Conservation (phyloP, 148 eudicot genomes). For the Rhododendron henanense region DNA sequence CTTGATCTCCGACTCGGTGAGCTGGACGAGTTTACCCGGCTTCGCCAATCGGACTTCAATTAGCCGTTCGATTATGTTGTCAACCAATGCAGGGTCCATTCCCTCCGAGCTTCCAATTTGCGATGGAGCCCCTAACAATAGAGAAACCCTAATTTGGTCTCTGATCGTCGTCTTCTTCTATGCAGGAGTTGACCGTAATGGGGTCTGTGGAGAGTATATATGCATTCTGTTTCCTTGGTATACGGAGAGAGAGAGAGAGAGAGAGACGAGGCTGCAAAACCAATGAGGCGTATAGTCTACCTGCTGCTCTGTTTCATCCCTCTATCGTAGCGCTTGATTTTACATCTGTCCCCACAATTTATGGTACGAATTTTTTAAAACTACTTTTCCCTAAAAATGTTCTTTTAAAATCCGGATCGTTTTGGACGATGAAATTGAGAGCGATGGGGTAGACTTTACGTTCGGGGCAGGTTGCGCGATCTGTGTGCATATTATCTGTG, state of each 20-base stretch:
- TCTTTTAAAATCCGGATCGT: too few species aligned
- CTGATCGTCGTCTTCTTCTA: background rate
- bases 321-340: too few species aligned
- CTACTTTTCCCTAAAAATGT: too few species aligned
- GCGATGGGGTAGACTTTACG: too few species aligned
- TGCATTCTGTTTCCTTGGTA: background rate
- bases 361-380: too few species aligned
- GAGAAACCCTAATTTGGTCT: conserved; percentile 4
- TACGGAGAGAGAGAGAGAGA: background rate
- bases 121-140: background rate
- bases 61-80: conserved; percentile 74
- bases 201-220: background rate
- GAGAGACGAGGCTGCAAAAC: background rate
- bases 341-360: too few species aligned
- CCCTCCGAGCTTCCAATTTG: background rate
- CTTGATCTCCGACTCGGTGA: conserved; percentile 87
- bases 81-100: conserved; percentile 60
- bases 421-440: too few species aligned
- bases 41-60: conserved; percentile 75
- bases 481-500: too few species aligned
- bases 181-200: background rate
- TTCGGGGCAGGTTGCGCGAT: too few species aligned
- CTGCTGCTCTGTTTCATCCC: too few species aligned
- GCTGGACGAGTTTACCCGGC: conserved; percentile 84
- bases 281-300: background rate